Conservation (phyloP, 352 stramenopile species). For the Phytopythium oedochilum region DNA sequence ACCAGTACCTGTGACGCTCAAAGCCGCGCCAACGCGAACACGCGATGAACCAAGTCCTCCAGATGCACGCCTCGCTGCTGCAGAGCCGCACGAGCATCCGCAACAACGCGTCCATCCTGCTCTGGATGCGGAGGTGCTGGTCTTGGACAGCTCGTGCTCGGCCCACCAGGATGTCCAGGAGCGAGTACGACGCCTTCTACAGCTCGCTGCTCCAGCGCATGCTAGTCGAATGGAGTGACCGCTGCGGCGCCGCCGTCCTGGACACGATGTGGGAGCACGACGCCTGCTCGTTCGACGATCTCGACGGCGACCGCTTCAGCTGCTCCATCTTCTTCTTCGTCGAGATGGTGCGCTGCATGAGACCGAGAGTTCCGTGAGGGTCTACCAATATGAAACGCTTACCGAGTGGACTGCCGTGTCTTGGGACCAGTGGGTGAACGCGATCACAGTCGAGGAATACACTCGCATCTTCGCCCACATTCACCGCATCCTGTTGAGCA, state of each 20-base stretch:
- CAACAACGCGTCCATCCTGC: slow-evolving; percentile 14
- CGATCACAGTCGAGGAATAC: slow-evolving; percentile 29
- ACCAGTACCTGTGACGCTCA: no score
- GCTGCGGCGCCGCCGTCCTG: slow-evolving; percentile 20
- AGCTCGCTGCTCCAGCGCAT: slow-evolving; percentile 31
- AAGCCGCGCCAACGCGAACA: no score
- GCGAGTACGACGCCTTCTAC: slow-evolving; percentile 32
- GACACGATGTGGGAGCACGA: slow-evolving; percentile 30
- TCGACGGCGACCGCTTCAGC: slow-evolving; percentile 39
- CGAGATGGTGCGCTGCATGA: slow-evolving; percentile 25
- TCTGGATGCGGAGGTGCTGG: slow-evolving; percentile 43
- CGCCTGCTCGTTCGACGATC: slow-evolving; percentile 11
- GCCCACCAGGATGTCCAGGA: slow-evolving; percentile 8
- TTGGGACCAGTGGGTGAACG: slow-evolving; percentile 28
- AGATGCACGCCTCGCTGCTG: slow-evolving; percentile 20
- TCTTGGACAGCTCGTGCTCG: slow-evolving; percentile 2
- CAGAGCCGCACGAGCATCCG: slow-evolving; percentile 31
- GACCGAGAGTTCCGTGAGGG: not conserved
- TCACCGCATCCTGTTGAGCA: slow-evolving; percentile 13
- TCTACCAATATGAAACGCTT: not conserved
- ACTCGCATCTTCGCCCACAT: slow-evolving; percentile 31
- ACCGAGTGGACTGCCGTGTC: not conserved
- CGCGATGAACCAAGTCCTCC: slow-evolving; percentile 20
- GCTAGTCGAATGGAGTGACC: slow-evolving; percentile 36
- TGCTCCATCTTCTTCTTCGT: slow-evolving; percentile 44